phyloP scores from a whole-genome alignment of 768 basidiomycete genomes.

The Boletus rubescentipes region DNA sequence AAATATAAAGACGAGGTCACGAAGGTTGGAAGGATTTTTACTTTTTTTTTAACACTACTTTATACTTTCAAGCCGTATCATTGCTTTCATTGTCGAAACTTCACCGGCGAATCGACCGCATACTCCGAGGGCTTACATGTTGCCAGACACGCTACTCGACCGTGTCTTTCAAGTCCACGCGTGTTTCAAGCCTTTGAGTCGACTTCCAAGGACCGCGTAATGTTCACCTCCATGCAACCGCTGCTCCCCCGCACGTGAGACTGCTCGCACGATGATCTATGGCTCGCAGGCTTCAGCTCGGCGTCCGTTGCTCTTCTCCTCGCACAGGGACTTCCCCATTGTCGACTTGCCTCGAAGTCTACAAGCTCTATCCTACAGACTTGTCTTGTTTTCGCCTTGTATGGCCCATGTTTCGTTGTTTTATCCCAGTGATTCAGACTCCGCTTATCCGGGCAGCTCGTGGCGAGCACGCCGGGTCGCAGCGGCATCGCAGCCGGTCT shows the following conservation, averaged over 20 bases:
- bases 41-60: no score
- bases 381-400: neutral
- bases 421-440: slow-evolving; percentile 6
- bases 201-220: neutral
- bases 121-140: neutral
- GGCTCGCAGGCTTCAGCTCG: no score
- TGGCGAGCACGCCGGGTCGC: neutral
- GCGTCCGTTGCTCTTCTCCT: neutral
- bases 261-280: neutral
- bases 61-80: no score
- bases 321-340: no score
- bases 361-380: neutral
- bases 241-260: neutral
- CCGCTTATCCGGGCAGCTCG: slow-evolving; percentile 7
- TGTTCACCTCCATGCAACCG: neutral
- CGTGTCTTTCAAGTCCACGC: neutral
- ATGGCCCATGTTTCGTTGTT: neutral
- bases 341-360: no score
- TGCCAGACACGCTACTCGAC: neutral
- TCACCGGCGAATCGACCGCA: neutral
- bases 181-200: neutral
- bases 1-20: slow-evolving; percentile 22
- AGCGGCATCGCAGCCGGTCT: neutral
- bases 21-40: neutral
- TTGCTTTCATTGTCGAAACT: no score